These are phyloP conservation scores for Fusarium sp. DNA, from an alignment of 2,329 filamentous ascomycete genomes.

Conservation along the genomic window DNA sequence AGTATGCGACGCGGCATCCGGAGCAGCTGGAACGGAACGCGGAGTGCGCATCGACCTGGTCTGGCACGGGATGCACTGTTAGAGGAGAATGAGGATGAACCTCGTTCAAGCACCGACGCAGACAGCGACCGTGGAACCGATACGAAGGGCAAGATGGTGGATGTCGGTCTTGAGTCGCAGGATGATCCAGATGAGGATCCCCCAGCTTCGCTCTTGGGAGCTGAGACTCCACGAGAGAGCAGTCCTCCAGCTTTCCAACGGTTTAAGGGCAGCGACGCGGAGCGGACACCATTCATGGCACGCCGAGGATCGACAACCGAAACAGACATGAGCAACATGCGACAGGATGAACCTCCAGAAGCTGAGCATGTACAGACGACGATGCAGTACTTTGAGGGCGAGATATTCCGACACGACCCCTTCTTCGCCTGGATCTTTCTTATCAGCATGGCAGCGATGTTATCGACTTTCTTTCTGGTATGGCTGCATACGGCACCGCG, in stretches of 20 bases:
- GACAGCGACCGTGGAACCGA: constrained; percentile 46
- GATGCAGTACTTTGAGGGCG: constrained; percentile 69
- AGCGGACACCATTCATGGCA: constrained; percentile 55
- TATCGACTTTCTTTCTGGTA: constrained; percentile 90
- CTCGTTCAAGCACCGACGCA: constrained; percentile 48
- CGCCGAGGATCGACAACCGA: constrained; percentile 59
- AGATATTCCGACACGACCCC: constrained; percentile 84
- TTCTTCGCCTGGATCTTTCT: constrained; percentile 94
- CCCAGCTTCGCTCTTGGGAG: constrained; percentile 67
- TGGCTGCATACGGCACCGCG: constrained; percentile 86
- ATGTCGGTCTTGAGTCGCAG: constrained; percentile 83
- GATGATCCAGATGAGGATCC: constrained; percentile 69
- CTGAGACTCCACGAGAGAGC: constrained; percentile 64
- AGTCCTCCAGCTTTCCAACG: constrained; percentile 73
- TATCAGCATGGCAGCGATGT: constrained; percentile 83
- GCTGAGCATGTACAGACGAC: constrained; percentile 52
- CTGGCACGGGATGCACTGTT: constrained; percentile 48
- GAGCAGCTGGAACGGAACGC: constrained; percentile 73
- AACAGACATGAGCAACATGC: constrained; percentile 58
- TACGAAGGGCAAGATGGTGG: constrained; percentile 79
- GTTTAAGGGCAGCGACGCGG: constrained; percentile 58
- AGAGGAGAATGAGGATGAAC: constrained; percentile 58
- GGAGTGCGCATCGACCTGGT: constrained; percentile 52
- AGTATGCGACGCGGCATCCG: constrained; percentile 66
- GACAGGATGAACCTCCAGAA: constrained; percentile 52